Evolutionary conservation across 108 stramenopile genomes (phyloP), one percentile per base, ranked within the genome.

Genomic region (Pseudonitzschia multistriata): DNA sequence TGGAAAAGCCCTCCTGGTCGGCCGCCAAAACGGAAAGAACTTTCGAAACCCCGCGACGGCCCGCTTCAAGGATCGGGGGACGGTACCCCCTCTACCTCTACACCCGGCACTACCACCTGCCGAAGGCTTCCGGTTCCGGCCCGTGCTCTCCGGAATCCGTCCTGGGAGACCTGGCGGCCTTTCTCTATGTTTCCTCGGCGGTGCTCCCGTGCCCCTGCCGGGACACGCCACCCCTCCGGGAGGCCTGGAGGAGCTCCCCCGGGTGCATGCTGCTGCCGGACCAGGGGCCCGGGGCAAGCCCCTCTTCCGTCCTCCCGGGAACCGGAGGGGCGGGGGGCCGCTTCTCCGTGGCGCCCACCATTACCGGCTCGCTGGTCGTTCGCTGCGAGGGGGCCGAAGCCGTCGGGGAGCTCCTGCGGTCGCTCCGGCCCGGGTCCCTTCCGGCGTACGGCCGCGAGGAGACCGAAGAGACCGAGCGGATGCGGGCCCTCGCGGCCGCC

Each of bases 341-440:
- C 29, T 64, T 13, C 63, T 37, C 22, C 21, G 21, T 67, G 25
- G 27, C 53, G 1, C 66, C 66, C 0, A 67, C 66, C 3, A 33
- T 49, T 29, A 67, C 49, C 25, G 66, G 66, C 19, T 53, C 66
- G 5, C 34, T 67, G 15, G 66, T 67, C 8, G n/a, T 67, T 29
- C 49, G 49, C 30, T 67, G 66, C 49, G 7, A 2, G 4, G 33
- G 21, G 30, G 17, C 14, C 11, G 14, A 3, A 3, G 29, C 49
- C 28, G 66, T 35, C 11, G 11, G 8, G 14, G 49, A 52, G 3
- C 49, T 67, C 11, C 0, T 59, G 34, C 33, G 13, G 13, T 27
- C 34, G 50, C 8, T 10, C 22, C 24, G 3, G 24, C 2, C 19
- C 50, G 21, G 22, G 50, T 2, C 17, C 42, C 15, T 13, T 2